Evolutionary conservation across 352 stramenopile genomes (phyloP), one percentile per base, ranked within the genome.

Genomic region (Pythium phragmiticola): DNA sequence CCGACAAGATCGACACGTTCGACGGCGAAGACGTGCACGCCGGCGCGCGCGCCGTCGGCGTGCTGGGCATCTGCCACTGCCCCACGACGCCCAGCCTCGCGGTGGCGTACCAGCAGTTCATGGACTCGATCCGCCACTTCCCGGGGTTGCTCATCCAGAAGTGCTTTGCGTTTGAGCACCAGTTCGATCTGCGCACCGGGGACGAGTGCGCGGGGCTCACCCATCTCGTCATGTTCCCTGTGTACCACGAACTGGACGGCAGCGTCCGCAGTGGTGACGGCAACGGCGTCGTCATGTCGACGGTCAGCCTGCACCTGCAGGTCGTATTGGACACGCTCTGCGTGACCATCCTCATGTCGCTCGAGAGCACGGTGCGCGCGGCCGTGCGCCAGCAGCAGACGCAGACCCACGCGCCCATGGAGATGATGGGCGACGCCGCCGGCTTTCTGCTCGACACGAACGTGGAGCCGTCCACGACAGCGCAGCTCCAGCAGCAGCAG

Each of bases 201-300:
- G 72, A 78, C 17, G 79, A 94, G 62, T 87, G 81, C 57, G 75
- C 79, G 23, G 63, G 68, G 23, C 69, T 93, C 8, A 64, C 47
- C 13, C 73, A 94, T 57, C 76, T 95, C 54, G 82, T 94, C 36
- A 89, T 95, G 77, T 93, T 95, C 69, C 87, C 85, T 13, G 76
- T 83, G 23, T 76, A 88, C 53, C 85, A 93, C 53, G 78, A 84
- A 9, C 72, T 95, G 3, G 83, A 80, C 26, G 74, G 73, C 57
- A 77, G 67, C 5, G 82, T 78, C 16, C 66, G 77, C 54, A n/a
- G 59, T 8, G 23, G 39, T 54, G 37, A 47, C 23, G 21, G 34
- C 28, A 73, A 77, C 52, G 28, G 55, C 48, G 37, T 37, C 16
- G 50, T 45, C 42, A 65, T 62, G 48, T 94, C 87, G 13, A 95